Evolutionary conservation across 495 filamentous ascomycete genomes (phyloP), one percentile per base, ranked within the genome.

Genomic region (Hypomontagnella submonticulosa): DNA sequence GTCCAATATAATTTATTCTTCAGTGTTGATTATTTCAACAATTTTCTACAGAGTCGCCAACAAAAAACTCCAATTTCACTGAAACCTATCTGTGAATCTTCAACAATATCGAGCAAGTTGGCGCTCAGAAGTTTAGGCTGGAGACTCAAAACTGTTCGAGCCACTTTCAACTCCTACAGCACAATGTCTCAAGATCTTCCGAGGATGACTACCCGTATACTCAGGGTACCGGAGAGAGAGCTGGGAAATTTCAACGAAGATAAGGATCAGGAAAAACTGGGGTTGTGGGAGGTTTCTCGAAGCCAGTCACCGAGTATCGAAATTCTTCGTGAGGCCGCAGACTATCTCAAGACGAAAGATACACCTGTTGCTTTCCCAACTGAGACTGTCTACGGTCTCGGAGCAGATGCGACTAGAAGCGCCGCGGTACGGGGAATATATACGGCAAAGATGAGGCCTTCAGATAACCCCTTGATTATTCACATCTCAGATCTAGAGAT

Each of bases 371-470:
- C 92, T 7, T 99, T 99, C 73, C 96, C 95, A 4, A 99, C 96
- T 0, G 95, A 99, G 77, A 99, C 95, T 4, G 95, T 99, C 8
- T 99, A 99, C 75, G 95, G 95, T 1, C 83, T 99, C 11, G 95
- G 93, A 47, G 95, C 94, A 15, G 95, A 98, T 80, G 96, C 95
- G 4, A 97, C 93, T 27, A 85, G 90, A 70, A 89, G 84, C 63
- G 80, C 76, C 36, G 89, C 94, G n/a, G 94, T 97, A n/a, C 84
- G 83, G 59, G 92, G 91, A 4, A 99, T 99, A 68, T 99, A 93
- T 76, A 79, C 83, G 12, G 93, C 92, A 6, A 99, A 99, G 77
- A 89, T 90, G 49, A 79, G 95, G 43, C 95, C 95, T 12, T 88
- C 87, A 4, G 95, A 99, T 75, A 99, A 99, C 72, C 95, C 95